Percentiles rank a stretch among this genome's conserved stretches.
Evolutionary conservation across 2,329 filamentous ascomycete genomes (phyloP).

Genomic region (Penicillium brevicompactum): DNA sequence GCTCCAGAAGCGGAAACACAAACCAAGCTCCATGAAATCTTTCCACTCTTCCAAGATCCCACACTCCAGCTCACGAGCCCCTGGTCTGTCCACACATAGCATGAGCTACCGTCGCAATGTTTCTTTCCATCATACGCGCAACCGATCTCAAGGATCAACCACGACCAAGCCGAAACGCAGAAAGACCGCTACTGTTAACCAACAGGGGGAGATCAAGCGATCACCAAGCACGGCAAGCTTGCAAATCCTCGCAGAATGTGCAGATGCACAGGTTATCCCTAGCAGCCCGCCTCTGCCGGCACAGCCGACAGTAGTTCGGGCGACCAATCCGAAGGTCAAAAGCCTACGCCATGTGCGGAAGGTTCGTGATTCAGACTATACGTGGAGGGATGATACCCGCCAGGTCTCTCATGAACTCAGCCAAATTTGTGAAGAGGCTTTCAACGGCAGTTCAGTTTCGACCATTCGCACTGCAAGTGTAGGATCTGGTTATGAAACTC

Average conservation of each 20-base stretch:
- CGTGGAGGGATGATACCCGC: conserved; percentile 75
- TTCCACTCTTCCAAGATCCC: conserved; percentile 50
- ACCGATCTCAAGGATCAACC: conserved; percentile 34
- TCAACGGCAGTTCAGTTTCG: conserved; percentile 68
- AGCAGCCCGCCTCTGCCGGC: conserved; percentile 45
- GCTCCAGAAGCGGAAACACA: conserved; percentile 34
- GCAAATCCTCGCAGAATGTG: conserved; percentile 22
- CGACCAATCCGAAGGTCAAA: conserved; percentile 31
- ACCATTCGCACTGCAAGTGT: conserved; percentile 50
- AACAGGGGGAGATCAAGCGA: conserved; percentile 26
- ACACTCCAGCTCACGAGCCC: conserved; percentile 49
- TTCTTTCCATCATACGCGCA: conserved; percentile 62
- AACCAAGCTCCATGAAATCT: conserved; percentile 37
- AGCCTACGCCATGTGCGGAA: conserved; percentile 43
- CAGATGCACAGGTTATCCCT: conserved; percentile 26
- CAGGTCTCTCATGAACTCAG: conserved; percentile 84
- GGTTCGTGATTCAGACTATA: conserved; percentile 47
- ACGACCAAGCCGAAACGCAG: conserved; percentile 24
- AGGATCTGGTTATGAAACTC: conserved; percentile 52
- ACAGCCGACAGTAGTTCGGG: conserved; percentile 41
- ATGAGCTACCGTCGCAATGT: conserved; percentile 63
- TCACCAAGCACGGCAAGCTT: conserved; percentile 31
- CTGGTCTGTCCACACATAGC: conserved; percentile 43
- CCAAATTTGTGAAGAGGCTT: conserved; percentile 89
- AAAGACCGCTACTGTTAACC: conserved; percentile 16